Base-by-base conservation (phyloP, 2,329 filamentous ascomycete genomes). In the Zasmidium angulare region DNA sequence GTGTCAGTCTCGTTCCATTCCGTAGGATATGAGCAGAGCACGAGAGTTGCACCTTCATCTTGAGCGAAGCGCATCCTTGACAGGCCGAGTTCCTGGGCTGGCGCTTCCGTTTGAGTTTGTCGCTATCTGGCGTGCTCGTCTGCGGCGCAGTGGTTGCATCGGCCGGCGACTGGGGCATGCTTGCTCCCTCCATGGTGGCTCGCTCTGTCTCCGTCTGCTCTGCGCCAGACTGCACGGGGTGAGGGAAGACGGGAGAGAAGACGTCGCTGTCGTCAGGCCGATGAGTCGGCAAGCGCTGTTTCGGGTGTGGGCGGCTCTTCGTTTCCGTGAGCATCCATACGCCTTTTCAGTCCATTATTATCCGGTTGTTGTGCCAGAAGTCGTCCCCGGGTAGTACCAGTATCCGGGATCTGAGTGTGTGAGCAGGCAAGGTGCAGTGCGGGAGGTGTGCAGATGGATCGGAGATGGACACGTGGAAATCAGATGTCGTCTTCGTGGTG, bases 31-130 rank as follows among this genome's bases (percentile, higher is more conserved):
- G 23, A 31, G 10, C 22, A 48, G 26, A 14, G 43, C 43, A 29
- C n/a, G 26, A 40, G 17, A 21, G 9, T 24, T 40, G 55, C 26
- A 62, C 53, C 22, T 69, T 69, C 67, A 71, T 70, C 64, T 71
- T 71, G 36, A 69, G 53, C n/a, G 56, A 55, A 2, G 67, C 62
- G 57, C 69, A 71, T 50, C 55, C 56, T 51, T 66, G 66, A 58
- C 69, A 71, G 4, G 69, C 69, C 14, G 56, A 61, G 50, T 70
- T 69, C 31, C 68, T 55, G 3, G 67, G 66, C 58, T 71, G 69
- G 40, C 68, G 64, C 60, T 69, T 65, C 11, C 66, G 55, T 50
- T 71, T 70, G 46, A 61, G 36, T 40, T 54, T 50, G 21, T 55
- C 49, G 48, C 48, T 52, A 29, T 62, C 59, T 4, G 59, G 55